Base-by-base conservation (phyloP, 2,329 filamentous ascomycete genomes). In the Aspergillus sp. region DNA sequence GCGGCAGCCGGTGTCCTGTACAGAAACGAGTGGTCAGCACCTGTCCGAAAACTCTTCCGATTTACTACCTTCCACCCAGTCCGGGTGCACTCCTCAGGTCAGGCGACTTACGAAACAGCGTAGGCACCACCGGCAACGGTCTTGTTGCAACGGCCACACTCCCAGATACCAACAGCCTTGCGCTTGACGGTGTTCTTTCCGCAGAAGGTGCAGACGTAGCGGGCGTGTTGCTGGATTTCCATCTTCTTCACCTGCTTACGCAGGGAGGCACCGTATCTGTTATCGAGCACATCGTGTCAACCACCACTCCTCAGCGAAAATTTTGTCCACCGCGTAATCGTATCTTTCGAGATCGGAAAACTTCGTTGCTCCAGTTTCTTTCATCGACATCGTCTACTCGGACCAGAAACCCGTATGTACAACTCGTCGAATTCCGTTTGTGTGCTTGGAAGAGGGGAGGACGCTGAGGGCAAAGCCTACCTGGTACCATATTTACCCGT, bases 241-340 rank as follows among this genome's bases (percentile, higher is more conserved):
- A 96, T 95, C 87, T 96, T 96, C 88, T 97, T 97, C 71, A 93
- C 85, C 74, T 89, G 90, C 83, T 97, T 97, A 78, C 90, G 88
- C 77, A 97, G 88, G 69, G 93, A 97, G 73, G 93, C 91, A 90
- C 91, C 93, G 77, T 94, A 94, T 82, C 88, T 91, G 52, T 63
- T 63, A 39, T 39, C 36, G 51, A 52, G 34, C 42, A 19, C 29
- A 48, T 51, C 43, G 50, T 38, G 48, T 61, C 53, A 60, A 57
- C 53, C 50, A 47, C 45, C 43, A 28, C 44, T 45, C 46, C 40
- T 19, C 19, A 19, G 19, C 19, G 19, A 19, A 19, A 19, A 19
- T 1, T 19, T 19, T 19, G 19, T 19, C 19, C 19, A 19, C 19
- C 19, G 19, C 19, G 19, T 19, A 19, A 19, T 19, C 19, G 19